phyloP scores from a whole-genome alignment of 495 filamentous ascomycete genomes.

The Bryoglossum gracile region DNA sequence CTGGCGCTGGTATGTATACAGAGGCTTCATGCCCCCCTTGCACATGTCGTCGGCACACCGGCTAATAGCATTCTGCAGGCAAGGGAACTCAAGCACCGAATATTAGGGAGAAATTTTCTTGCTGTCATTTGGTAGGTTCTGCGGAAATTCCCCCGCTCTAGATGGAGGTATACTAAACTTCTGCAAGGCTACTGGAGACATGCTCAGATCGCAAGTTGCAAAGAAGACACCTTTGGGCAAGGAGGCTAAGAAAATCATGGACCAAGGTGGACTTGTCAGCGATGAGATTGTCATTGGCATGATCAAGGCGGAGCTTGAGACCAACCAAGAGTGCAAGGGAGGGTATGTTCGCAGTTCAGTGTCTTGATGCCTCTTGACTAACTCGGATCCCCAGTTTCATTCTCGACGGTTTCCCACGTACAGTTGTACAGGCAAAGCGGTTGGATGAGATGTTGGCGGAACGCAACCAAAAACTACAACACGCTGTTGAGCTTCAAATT shows the following conservation, averaged over 20 bases:
- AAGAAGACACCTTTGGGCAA: constrained; percentile 93
- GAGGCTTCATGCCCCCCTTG: neutral
- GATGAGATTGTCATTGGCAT: constrained; percentile 99
- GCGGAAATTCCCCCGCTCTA: neutral
- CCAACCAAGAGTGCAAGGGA: constrained; percentile 91
- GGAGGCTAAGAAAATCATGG: constrained; percentile 99
- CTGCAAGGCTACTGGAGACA: constrained; percentile 88
- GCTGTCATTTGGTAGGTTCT: constrained; percentile 83
- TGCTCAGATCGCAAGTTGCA: constrained; percentile 96
- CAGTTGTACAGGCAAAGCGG: constrained; percentile 88
- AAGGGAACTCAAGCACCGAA: constrained; percentile 98
- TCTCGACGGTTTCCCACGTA: constrained; percentile 96
- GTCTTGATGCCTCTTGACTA: neutral
- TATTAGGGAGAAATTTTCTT: constrained; percentile 95
- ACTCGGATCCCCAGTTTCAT: constrained; percentile 65
- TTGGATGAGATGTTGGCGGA: constrained; percentile 82
- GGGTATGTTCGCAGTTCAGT: constrained; percentile 53
- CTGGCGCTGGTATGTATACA: constrained; percentile 75
- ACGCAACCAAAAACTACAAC: constrained; percentile 73
- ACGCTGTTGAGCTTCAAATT: constrained; percentile 94
- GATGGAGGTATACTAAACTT: constrained; percentile 5
- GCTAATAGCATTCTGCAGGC: constrained; percentile 48
- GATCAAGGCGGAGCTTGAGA: constrained; percentile 95
- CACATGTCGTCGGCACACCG: constrained; percentile 10
- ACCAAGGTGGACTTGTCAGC: constrained; percentile 91